phyloP scores from a whole-genome alignment of 805 yeast genomes.

The Metschnikowia kunwiensis region DNA sequence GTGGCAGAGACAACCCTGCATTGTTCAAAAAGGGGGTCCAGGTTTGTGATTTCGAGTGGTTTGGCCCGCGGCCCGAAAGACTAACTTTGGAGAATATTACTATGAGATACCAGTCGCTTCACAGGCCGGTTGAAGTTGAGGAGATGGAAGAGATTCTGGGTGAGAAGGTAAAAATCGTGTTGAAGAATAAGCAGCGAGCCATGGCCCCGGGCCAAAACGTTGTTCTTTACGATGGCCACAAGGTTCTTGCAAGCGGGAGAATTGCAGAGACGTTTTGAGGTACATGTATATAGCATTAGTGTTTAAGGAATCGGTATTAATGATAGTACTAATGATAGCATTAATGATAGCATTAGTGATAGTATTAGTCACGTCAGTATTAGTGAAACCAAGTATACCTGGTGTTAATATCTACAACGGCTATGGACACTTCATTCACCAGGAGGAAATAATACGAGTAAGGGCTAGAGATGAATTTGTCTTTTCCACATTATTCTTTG shows the following conservation, averaged over 20 bases:
- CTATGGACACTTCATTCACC: too few relatives aligned
- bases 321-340: too few relatives aligned
- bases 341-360: neutral
- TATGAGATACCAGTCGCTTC: conserved; percentile 74
- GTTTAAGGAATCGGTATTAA: too few relatives aligned
- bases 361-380: too few relatives aligned
- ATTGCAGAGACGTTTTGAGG: conserved; percentile 4
- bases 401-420: too few relatives aligned
- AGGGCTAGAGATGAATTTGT: too few relatives aligned
- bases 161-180: conserved; percentile 16
- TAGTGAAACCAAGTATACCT: too few relatives aligned
- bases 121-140: conserved; percentile 46
- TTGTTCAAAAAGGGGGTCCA: conserved; percentile 46
- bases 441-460: too few relatives aligned
- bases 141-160: conserved; percentile 16
- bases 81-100: conserved; percentile 25
- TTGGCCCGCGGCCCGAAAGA: conserved; percentile 1
- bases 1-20: conserved; percentile 58
- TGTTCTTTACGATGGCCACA: conserved; percentile 64
- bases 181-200: conserved; percentile 56
- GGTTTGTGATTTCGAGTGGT: conserved; percentile 40
- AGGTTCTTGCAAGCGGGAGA: conserved; percentile 49
- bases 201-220: conserved; percentile 88
- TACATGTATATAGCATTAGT: conserved; percentile 6
- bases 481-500: too few relatives aligned